These are phyloP conservation scores for Colletotrichum salicis DNA, from an alignment of 2,329 filamentous ascomycete genomes.

Conservation along the genomic window DNA sequence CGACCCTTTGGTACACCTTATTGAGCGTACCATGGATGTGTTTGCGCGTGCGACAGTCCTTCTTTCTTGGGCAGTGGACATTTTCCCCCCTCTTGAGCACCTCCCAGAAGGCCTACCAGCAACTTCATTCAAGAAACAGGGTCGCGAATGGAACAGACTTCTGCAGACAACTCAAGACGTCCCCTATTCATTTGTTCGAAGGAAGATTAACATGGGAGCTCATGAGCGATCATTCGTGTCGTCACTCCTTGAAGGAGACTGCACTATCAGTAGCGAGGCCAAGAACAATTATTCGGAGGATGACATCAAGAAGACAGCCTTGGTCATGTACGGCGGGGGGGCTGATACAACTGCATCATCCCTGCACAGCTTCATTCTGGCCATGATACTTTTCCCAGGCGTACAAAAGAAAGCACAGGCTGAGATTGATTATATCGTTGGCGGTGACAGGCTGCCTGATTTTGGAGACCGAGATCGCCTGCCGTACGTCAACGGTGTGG, in stretches of 20 bases:
- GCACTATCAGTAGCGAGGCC: background rate
- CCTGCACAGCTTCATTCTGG: conserved; percentile 55
- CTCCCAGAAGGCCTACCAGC: conserved; percentile 31
- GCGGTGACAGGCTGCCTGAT: conserved; percentile 55
- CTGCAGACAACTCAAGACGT: conserved; percentile 8
- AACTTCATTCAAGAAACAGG: conserved; percentile 23
- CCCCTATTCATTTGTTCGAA: conserved; percentile 40
- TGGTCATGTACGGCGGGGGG: conserved; percentile 26
- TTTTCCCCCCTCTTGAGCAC: conserved; percentile 17
- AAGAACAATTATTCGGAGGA: background rate
- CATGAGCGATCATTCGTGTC: conserved; percentile 10
- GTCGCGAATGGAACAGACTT: conserved; percentile 15
- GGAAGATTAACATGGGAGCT: conserved; percentile 5
- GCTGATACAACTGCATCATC: conserved; percentile 42
- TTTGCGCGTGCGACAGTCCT: conserved; percentile 29
- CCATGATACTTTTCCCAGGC: conserved; percentile 58
- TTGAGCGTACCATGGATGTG: conserved; percentile 19
- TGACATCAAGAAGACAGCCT: conserved; percentile 29
- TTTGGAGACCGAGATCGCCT: conserved; percentile 59
- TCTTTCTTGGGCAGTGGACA: conserved; percentile 29
- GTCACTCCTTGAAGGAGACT: background rate
- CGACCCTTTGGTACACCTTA: conserved; percentile 27
- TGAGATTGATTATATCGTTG: conserved; percentile 64
- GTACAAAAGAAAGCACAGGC: conserved; percentile 57
- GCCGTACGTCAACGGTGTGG: conserved; percentile 63